A percentile compares a stretch with the other conserved stretches of the same genome.
These are phyloP conservation scores for Candida neerlandica DNA, from an alignment of 1,139 yeast genomes.

Conservation along the genomic window DNA sequence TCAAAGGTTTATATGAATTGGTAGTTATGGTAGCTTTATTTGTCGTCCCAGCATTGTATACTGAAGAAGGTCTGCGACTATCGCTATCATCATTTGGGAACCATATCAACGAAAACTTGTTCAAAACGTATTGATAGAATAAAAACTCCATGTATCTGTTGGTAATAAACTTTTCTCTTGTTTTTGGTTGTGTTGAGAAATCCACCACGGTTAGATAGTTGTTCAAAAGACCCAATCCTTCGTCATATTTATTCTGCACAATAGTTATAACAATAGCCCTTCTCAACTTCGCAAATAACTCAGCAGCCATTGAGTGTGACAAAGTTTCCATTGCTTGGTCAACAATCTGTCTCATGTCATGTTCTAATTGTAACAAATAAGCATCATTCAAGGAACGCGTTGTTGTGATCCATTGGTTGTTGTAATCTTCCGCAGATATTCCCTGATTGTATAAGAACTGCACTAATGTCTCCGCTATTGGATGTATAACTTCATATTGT, in stretches of 20 bases:
- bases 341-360: slow-evolving; percentile 4
- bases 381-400: slow-evolving; percentile 2
- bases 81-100: slow-evolving; percentile 20
- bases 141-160: slow-evolving; percentile 31
- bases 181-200: slow-evolving; percentile 28
- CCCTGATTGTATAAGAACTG: slow-evolving; percentile 12
- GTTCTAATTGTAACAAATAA: slow-evolving; percentile 3
- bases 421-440: not conserved
- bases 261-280: slow-evolving; percentile 15
- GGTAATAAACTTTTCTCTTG: slow-evolving; percentile 20
- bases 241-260: slow-evolving; percentile 24
- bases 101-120: slow-evolving; percentile 25
- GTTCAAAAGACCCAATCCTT: slow-evolving; percentile 22
- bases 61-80: not conserved
- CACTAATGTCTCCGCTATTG: slow-evolving; percentile 16
- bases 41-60: slow-evolving; percentile 8
- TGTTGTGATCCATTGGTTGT: slow-evolving; percentile 6
- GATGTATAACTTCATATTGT: slow-evolving; percentile 23
- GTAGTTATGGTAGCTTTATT: slow-evolving; percentile 12
- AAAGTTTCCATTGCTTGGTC: slow-evolving; percentile 5
- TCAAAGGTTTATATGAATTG: slow-evolving; percentile 20
- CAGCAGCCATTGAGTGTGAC: slow-evolving; percentile 1
- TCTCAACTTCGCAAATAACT: slow-evolving; percentile 14
- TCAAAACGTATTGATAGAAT: slow-evolving; percentile 26
- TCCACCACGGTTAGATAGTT: slow-evolving; percentile 23